Evolutionary conservation across 139 green algal genomes (phyloP).

Genomic region (Chloropicon primus): DNA sequence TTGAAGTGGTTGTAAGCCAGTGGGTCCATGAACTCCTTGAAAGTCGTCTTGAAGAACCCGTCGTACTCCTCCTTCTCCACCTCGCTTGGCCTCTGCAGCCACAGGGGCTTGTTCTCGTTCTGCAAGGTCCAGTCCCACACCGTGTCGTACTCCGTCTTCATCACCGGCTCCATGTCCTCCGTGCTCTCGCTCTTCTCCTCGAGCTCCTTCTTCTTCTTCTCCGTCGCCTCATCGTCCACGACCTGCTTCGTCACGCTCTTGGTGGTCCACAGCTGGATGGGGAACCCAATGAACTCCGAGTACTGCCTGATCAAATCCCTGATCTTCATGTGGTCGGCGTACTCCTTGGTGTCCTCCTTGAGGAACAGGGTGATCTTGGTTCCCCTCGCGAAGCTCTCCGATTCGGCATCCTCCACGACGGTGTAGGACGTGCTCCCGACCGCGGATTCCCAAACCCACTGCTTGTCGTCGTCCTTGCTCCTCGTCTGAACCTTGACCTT

Average conservation of each 20-base stretch:
- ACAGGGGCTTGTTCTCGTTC: conserved; percentile 97
- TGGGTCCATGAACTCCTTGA: conserved; percentile 67
- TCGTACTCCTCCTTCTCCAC: conserved; percentile 81
- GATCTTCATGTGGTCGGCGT: conserved; percentile 57
- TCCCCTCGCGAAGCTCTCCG: conserved; percentile 45
- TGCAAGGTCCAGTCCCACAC: conserved; percentile 66
- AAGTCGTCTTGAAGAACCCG: conserved; percentile 87
- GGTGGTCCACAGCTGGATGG: conserved; percentile 75
- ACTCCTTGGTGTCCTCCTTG: conserved; percentile 81
- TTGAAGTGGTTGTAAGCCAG: conserved; percentile 71
- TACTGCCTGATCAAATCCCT: conserved; percentile 88
- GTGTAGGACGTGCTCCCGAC: conserved; percentile 75
- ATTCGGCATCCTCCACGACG: conserved; percentile 31
- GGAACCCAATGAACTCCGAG: conserved; percentile 97
- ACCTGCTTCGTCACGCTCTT: conserved; percentile 47
- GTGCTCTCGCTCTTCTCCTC: conserved; percentile 14
- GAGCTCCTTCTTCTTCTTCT: conserved; percentile 53
- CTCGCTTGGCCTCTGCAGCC: conserved; percentile 60
- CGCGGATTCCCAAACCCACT: conserved; percentile 83
- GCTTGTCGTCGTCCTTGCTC: conserved; percentile 38
- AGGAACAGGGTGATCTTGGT: conserved; percentile 73
- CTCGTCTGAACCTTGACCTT: conserved; percentile 70
- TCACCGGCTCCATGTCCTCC: conserved; percentile 61
- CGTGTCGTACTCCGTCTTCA: conserved; percentile 72
- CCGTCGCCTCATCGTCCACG: conserved; percentile 62